Base-by-base conservation (phyloP, 2,329 filamentous ascomycete species). In the Juglanconis oblonga region DNA sequence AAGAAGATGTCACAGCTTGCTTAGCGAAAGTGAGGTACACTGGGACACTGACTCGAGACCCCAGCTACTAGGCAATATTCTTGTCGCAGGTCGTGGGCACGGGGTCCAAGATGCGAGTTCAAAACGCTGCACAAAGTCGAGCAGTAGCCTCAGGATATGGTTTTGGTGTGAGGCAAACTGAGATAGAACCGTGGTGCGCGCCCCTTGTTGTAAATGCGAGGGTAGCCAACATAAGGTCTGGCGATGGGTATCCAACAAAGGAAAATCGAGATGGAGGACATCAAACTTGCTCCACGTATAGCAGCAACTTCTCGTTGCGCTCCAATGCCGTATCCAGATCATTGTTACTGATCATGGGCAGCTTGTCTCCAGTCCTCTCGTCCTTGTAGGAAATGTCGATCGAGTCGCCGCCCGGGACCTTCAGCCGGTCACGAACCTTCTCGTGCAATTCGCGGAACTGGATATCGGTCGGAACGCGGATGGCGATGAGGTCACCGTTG, bases 401-500 rank as follows among this genome's bases (percentile, higher is more conserved):
- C 29, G 89, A 84, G n/a, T 91, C 87, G 9, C 84, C 79, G 11
- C 79, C 77, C 0, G 79, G 80, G 54, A 96, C 83, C 77, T 92
- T 92, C 65, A 96, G 82, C 49, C 95, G 85, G 67, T 97, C 92
- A 53, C 86, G 84, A 62, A 98, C 87, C 75, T 95, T 96, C 66
- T 92, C 88, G 67, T 89, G 88, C 8, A 99, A 81, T 63, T 92
- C 89, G 56, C 84, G 80, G 73, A 88, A 95, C 57, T 83, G 83
- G 68, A 96, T 92, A 57, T 96, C 90, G 1, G 84, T 83, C 0
- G 94, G 89, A 58, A 98, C 91, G 38, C 93, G 88, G 68, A 99
- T 92, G 49, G 95, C 90, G 66, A 97, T 94, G 59, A 96, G 86
- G 66, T 97, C 94, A 62, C 93, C 89, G 65, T 94, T 90, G 77